These are phyloP conservation scores for Penicillium atrosanguineum DNA, from an alignment of 495 filamentous ascomycete species.

Conservation along the genomic window DNA sequence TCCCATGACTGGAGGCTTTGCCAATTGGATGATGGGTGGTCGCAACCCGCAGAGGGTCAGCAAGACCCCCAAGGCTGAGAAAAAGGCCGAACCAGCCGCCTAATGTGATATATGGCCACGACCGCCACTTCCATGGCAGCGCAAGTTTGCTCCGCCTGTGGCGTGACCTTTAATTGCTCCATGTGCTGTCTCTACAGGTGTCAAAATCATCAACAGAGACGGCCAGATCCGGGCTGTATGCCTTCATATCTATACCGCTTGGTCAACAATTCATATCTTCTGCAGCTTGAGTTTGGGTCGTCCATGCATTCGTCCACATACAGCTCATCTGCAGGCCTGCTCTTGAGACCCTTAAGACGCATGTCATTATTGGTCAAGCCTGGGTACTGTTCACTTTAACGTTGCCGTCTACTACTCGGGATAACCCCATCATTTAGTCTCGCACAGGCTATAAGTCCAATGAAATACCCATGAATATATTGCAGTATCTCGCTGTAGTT, in stretches of 20 bases:
- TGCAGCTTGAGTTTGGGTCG: background rate
- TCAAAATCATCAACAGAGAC: background rate
- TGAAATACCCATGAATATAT: constrained; percentile 9
- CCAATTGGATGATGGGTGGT: constrained; percentile 42
- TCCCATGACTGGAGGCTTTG: constrained; percentile 27
- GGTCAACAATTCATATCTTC: background rate
- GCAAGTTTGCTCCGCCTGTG: background rate
- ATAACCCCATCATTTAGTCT: background rate
- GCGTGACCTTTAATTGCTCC: background rate
- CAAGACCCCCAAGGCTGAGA: constrained; percentile 22
- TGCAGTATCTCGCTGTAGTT: background rate
- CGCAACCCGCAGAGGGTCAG: constrained; percentile 25
- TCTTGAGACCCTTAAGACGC: background rate
- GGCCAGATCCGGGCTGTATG: background rate
- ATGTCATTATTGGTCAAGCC: background rate
- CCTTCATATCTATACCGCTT: background rate
- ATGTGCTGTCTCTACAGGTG: background rate
- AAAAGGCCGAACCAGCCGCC: constrained; percentile 15
- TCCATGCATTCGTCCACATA: background rate
- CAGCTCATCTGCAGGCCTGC: background rate
- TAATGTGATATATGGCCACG: background rate
- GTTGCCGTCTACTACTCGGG: background rate
- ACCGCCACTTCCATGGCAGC: background rate
- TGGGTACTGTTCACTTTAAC: background rate
- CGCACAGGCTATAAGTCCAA: background rate